Base-by-base conservation (phyloP, 805 yeast genomes). In the Yarrowia divulgata region DNA sequence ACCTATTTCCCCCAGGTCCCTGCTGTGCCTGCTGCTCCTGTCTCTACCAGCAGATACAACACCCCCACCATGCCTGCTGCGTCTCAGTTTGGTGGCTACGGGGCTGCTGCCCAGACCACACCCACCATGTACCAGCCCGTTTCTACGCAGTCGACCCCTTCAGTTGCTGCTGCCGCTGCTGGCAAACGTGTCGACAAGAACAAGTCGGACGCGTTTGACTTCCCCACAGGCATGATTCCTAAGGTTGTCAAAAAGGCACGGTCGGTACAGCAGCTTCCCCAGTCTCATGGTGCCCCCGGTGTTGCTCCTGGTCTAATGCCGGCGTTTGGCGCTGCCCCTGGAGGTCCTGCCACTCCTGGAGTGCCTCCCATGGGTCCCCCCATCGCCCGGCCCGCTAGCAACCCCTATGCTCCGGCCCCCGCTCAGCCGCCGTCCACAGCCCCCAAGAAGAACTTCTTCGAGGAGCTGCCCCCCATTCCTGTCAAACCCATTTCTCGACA, bases 381-480 rank as follows among this genome's bases (percentile, higher is more conserved):
- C 6, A 14, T 9, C 0, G 55, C 45, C 14, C 55, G 57, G 14
- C 68, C 68, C n/a, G 68, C 46, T 8, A n/a, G 34, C 35, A 48
- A 48, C 43, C 68, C 57, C 13, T 63, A 63, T 18, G 39, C 54
- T 42, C 57, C 63, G 42, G 42, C 58, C 46, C 52, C 55, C 23
- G 46, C 46, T 18, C 16, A 62, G 13, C 55, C 67, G 39, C 37
- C 68, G 4, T 12, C 70, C 8, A 63, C 48, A 13, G 42, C 69
- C 4, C 55, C 72, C 23, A 75, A 78, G 37, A 68, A 73, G 29
- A 74, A 78, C 23, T 78, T 78, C 45, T 90, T 88, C 73, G 77
- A 81, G 35, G 83, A 85, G 78, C 86, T 93, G 52, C 98, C 97
- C 16, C 81, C 78, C 63, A 85, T 84, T 75, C 83, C 93, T 34